phyloP scores from a whole-genome alignment of 495 filamentous ascomycete species.

The Podospora conica region DNA sequence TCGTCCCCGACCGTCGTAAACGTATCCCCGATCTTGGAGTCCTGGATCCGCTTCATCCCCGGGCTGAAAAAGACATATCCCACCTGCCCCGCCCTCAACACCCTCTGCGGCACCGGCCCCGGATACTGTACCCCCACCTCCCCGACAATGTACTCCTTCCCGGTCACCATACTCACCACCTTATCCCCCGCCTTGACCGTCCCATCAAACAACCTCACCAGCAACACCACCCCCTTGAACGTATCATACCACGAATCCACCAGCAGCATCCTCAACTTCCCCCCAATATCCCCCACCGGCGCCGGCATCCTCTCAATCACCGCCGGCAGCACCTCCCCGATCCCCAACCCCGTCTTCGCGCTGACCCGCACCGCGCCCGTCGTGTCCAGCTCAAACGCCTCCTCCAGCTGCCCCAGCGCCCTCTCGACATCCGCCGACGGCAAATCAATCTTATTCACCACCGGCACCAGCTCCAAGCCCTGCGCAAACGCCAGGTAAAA shows the following conservation, averaged over 20 bases:
- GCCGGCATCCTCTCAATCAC: constrained; percentile 80
- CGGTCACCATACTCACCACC: constrained; percentile 77
- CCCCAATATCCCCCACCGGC: constrained; percentile 63
- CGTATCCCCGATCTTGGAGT: constrained; percentile 94
- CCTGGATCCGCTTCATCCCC: constrained; percentile 91
- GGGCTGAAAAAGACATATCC: constrained; percentile 97
- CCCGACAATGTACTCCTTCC: constrained; percentile 80
- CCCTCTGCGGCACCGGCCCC: constrained; percentile 70
- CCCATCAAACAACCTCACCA: constrained; percentile 90
- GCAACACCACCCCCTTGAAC: constrained; percentile 86
- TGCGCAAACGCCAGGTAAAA: constrained; percentile 7
- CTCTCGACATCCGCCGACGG: constrained; percentile 77
- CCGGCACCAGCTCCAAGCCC: constrained; percentile 59
- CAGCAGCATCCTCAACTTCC: constrained; percentile 74
- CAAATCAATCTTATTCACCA: constrained; percentile 95
- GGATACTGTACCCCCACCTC: constrained; percentile 98
- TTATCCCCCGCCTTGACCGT: constrained; percentile 75
- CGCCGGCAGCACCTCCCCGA: constrained; percentile 69
- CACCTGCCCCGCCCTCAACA: constrained; percentile 84
- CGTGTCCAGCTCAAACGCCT: constrained; percentile 81
- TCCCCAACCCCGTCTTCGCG: constrained; percentile 88
- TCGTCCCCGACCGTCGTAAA: constrained; percentile 81
- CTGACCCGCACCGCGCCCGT: constrained; percentile 77
- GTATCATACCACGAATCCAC: constrained; percentile 98
- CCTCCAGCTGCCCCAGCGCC: constrained; percentile 77